A percentile compares a stretch with the other conserved stretches of the same genome.
Conservation (phyloP, 148 eudicot genomes). For the Nepenthes gracilis region DNA sequence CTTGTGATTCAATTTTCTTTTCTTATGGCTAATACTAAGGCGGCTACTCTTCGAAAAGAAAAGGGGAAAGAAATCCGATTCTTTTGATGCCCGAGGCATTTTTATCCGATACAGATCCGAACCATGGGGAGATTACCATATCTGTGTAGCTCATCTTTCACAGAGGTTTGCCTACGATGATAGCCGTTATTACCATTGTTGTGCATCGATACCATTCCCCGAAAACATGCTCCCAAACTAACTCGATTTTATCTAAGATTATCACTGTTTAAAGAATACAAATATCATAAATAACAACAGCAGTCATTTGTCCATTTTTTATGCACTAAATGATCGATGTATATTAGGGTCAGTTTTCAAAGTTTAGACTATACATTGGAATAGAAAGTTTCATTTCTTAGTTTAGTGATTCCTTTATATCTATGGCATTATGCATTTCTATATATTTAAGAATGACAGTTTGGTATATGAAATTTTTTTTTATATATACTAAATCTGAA, state of each 20-base stretch:
- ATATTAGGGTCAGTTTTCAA: no score
- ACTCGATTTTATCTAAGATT: not conserved
- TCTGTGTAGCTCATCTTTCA: conserved; percentile 85
- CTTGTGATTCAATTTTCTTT: not conserved
- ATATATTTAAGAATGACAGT: no score
- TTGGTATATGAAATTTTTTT: no score
- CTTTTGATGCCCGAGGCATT: conserved; percentile 73
- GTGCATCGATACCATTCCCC: conserved; percentile 72
- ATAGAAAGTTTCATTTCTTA: no score
- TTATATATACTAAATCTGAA: no score
- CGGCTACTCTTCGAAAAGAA: conserved; percentile 17
- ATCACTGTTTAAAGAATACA: no score
- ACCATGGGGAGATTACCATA: conserved; percentile 83
- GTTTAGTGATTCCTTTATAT: no score
- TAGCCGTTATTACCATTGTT: conserved; percentile 73
- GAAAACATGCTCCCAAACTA: not conserved
- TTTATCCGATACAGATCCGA: conserved; percentile 52
- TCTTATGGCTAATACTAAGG: not conserved
- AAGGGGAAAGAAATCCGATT: conserved; percentile 14
- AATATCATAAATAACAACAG: no score
- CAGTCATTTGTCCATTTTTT: no score
- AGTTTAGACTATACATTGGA: no score
- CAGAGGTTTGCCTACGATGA: conserved; percentile 74
- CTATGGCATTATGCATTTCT: no score
- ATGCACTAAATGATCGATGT: no score